phyloP scores from a whole-genome alignment of 306 rosid genomes.

The Rosa rugosa region DNA sequence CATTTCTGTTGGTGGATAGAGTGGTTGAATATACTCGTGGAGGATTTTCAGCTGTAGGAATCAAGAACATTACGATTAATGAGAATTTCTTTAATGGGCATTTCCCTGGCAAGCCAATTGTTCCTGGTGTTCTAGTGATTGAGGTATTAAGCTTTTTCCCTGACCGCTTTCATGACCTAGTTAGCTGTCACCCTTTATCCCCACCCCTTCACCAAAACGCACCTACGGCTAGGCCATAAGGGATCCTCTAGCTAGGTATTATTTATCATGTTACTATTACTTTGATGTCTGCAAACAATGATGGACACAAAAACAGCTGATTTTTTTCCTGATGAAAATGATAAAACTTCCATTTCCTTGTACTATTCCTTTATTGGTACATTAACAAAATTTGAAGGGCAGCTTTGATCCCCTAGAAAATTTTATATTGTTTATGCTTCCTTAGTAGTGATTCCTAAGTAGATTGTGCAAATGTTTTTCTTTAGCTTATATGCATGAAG shows the following conservation, averaged over 20 bases:
- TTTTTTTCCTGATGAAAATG: not conserved
- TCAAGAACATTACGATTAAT: slow-evolving; percentile 68
- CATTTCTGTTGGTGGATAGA: slow-evolving; percentile 93
- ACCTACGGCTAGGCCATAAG: no score
- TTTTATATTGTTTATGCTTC: not conserved
- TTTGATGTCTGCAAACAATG: not conserved
- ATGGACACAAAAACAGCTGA: not conserved
- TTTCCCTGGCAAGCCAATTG: slow-evolving; percentile 91
- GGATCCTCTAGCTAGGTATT: no score
- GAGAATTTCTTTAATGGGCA: slow-evolving; percentile 97
- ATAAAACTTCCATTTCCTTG: not conserved
- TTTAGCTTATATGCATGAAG: not conserved
- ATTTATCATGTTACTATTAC: not conserved
- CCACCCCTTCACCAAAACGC: no score
- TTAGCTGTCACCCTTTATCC: not conserved
- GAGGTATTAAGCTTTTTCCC: slow-evolving; percentile 52
- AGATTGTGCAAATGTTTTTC: not conserved
- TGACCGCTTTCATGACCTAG: not conserved
- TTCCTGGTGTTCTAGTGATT: slow-evolving; percentile 97
- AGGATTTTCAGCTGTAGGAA: slow-evolving; percentile 51
- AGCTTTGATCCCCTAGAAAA: not conserved
- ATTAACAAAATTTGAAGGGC: not conserved
- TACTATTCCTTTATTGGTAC: not conserved
- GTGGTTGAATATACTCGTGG: slow-evolving; percentile 52
- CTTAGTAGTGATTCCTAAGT: not conserved